Evolutionary conservation across 371 early-diverging fungal genomes (phyloP).

Genomic region (Mucor irregularis): DNA sequence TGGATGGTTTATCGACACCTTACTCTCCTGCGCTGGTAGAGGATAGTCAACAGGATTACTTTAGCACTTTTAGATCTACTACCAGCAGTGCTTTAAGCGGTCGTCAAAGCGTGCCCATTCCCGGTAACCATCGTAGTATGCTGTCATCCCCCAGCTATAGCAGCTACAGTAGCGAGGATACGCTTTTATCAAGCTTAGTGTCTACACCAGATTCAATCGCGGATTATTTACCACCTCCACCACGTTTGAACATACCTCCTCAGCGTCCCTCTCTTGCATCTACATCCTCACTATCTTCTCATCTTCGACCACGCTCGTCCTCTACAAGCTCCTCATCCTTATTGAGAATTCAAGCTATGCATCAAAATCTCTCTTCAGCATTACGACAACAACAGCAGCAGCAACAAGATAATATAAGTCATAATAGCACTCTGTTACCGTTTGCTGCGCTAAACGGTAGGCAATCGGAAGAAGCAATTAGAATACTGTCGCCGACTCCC

Average conservation of each 20-base stretch:
- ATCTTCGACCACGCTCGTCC: neutral
- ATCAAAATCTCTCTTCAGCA: constrained; percentile 2
- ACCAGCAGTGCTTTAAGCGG: too few relatives aligned
- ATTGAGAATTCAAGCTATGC: constrained; percentile 2
- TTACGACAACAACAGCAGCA: constrained; percentile 1
- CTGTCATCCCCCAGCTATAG: too few relatives aligned
- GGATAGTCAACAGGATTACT: neutral
- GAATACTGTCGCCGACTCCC: neutral
- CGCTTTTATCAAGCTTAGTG: neutral
- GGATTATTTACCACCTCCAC: neutral
- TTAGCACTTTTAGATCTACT: too few relatives aligned
- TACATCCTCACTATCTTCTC: neutral
- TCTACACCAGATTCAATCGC: neutral
- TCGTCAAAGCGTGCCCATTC: too few relatives aligned
- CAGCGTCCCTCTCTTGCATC: neutral
- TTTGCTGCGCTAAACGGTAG: constrained; percentile 6
- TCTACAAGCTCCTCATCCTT: neutral
- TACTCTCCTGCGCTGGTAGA: neutral
- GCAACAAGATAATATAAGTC: neutral
- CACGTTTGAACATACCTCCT: neutral
- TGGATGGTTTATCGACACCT: neutral
- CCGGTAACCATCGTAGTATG: too few relatives aligned
- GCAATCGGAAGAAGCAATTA: constrained; percentile 11
- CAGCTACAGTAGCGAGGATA: constrained; percentile 1
- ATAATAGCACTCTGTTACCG: constrained; percentile 1